These are phyloP conservation scores for Combretum micranthum DNA, from an alignment of 345 rosid genomes.

Conservation along the genomic window DNA sequence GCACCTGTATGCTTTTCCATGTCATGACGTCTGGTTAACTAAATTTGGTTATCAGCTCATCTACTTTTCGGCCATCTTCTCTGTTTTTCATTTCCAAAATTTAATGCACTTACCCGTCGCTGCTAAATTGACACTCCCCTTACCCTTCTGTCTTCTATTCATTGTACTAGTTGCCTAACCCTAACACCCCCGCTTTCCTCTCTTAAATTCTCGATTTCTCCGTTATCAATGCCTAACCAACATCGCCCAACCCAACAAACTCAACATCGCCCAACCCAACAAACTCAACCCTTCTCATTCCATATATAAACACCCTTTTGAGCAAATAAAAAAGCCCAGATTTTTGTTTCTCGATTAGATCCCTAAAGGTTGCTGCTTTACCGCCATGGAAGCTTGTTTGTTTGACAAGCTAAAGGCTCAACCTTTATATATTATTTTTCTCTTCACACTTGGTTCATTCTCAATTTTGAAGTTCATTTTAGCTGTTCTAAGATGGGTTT, in stretches of 20 bases:
- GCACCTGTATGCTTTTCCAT: too few species aligned
- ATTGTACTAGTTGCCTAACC: background rate
- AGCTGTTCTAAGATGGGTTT: slow-evolving; percentile 52
- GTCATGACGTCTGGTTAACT: slow-evolving; percentile 22
- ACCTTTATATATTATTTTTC: slow-evolving; percentile 52
- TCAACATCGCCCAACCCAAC: background rate
- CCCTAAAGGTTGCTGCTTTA: background rate
- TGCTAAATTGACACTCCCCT: background rate
- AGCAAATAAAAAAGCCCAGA: background rate
- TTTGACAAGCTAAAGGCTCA: slow-evolving; percentile 43
- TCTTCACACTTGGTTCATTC: slow-evolving; percentile 55
- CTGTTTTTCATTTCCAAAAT: background rate
- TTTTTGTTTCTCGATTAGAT: background rate
- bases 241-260: background rate
- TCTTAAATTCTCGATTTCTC: background rate
- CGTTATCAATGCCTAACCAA: background rate
- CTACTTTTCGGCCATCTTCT: slow-evolving; percentile 33
- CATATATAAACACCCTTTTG: slow-evolving; percentile 10
- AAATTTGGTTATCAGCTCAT: slow-evolving; percentile 62
- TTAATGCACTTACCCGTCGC: background rate
- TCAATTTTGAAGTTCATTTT: slow-evolving; percentile 35
- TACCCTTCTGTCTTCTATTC: background rate
- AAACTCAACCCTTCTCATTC: background rate
- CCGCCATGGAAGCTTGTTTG: slow-evolving; percentile 49
- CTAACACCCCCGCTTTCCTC: slow-evolving; percentile 6